Evolutionary conservation across 352 stramenopile species (phyloP).

Genomic region (Globisporangium ultimum): DNA sequence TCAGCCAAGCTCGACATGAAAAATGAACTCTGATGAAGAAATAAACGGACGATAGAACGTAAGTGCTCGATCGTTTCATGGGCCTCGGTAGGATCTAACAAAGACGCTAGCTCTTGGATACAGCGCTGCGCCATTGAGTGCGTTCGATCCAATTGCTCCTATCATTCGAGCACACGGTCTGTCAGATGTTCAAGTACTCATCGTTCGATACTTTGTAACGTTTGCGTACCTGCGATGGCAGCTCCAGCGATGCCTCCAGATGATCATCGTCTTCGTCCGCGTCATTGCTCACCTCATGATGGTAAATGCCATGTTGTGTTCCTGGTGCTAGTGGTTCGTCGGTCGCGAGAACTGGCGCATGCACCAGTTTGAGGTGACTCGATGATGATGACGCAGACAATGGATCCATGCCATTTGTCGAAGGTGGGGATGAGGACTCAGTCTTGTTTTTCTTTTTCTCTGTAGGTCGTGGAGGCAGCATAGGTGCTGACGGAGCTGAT

Average conservation of each 20-base stretch:
- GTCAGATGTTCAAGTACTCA: background rate
- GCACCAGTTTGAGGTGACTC: slow-evolving; percentile 38
- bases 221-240: slow-evolving; percentile 38
- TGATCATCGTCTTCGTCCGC: slow-evolving; percentile 21
- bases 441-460: slow-evolving; percentile 9
- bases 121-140: slow-evolving; percentile 22
- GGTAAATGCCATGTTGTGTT: background rate
- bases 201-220: no score
- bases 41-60: slow-evolving; percentile 15
- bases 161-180: background rate
- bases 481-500: slow-evolving; percentile 4
- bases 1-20: slow-evolving; percentile 15
- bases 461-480: slow-evolving; percentile 14
- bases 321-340: slow-evolving; percentile 1
- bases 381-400: background rate
- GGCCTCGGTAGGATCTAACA: slow-evolving; percentile 5
- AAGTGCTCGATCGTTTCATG: slow-evolving; percentile 10
- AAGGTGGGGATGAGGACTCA: background rate
- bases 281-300: background rate
- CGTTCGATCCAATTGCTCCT: slow-evolving; percentile 28
- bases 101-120: slow-evolving; percentile 19
- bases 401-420: slow-evolving; percentile 1
- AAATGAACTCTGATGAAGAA: slow-evolving; percentile 30
- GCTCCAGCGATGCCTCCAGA: slow-evolving; percentile 42
- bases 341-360: slow-evolving; percentile 27